Base-by-base conservation (phyloP, 495 filamentous ascomycete genomes). In the Chaetomium fimeti region DNA sequence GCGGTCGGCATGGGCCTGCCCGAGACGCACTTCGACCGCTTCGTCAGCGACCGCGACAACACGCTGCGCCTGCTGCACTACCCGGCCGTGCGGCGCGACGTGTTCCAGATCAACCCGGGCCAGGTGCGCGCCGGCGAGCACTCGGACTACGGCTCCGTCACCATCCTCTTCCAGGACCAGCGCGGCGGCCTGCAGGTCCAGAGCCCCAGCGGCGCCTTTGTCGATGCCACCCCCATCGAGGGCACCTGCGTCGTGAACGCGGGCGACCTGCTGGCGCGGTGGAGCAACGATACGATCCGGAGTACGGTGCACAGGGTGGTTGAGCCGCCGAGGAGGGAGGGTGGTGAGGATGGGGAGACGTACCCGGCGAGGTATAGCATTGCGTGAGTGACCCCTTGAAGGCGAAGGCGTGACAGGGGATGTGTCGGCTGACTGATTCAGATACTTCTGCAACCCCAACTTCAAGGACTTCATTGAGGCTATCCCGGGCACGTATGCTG, bases 381-480 rank as follows among this genome's bases (percentile, higher is more conserved):
- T 67, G 88, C 87, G 75, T 89, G 79, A 68, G 82, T 76, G 74
- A n/a, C 62, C 24, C 36, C 40, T 25, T 68, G 51, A 8, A 25
- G n/a, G 29, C 8, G n/a, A 36, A 6, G 7, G 22, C n/a, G 24
- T 16, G 64, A 61, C 64, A 13, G 20, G 27, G 13, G 11, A 51
- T 12, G 3, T 13, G 68, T 62, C 62, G 69, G 69, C 32, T 57
- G 40, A 66, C 28, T 47, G 20, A 18, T 40, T 58, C 78, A 74
- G 80, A 5, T 93, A 93, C 75, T 98, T 98, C 74, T 96, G 93
- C 79, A 96, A 97, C 68, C 92, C 93, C 11, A 91, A 97, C 66
- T 89, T 85, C 71, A 84, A 92, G 63, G 79, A 78, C 62, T 76
- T 81, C 56, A 97, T 97, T 69, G 90, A 96, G 60, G 92, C 88